Evolutionary conservation across 1,284 basidiomycete genomes (phyloP).

Genomic region (Microbotryum silenes-acaulis): DNA sequence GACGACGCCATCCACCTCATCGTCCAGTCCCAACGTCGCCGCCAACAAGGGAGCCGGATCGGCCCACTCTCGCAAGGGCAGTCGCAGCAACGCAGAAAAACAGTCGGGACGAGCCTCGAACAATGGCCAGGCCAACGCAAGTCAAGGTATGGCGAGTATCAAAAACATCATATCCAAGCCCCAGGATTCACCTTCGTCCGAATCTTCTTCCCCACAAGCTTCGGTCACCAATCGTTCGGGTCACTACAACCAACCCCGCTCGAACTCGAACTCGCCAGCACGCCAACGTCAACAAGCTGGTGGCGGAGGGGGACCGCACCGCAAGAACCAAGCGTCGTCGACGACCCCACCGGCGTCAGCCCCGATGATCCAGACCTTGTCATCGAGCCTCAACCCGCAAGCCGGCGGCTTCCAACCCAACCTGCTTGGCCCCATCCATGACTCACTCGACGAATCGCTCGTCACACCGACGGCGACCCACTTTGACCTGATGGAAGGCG

Average conservation of each 20-base stretch:
- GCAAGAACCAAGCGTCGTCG: slow-evolving; percentile 12
- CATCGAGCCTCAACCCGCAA: slow-evolving; percentile 35
- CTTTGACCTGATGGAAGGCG: slow-evolving; percentile 33
- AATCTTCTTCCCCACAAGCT: not conserved
- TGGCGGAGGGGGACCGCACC: not conserved
- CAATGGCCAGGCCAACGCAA: too few relatives aligned
- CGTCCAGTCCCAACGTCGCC: too few relatives aligned
- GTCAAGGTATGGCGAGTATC: slow-evolving; percentile 10
- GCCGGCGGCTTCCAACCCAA: slow-evolving; percentile 38
- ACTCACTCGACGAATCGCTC: slow-evolving; percentile 35
- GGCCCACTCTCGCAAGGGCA: too few relatives aligned
- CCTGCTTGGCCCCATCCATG: slow-evolving; percentile 33
- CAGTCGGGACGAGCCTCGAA: too few relatives aligned
- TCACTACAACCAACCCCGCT: not conserved
- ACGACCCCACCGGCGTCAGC: not conserved
- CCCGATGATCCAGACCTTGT: slow-evolving; percentile 4
- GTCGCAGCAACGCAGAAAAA: too few relatives aligned
- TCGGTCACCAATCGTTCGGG: too few relatives aligned
- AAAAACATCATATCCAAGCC: slow-evolving; percentile 19
- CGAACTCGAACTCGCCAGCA: slow-evolving; percentile 1
- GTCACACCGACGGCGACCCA: slow-evolving; percentile 36
- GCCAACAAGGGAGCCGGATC: too few relatives aligned
- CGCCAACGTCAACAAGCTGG: not conserved
- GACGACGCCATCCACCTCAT: too few relatives aligned
- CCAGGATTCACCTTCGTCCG: slow-evolving; percentile 6